phyloP scores from a whole-genome alignment of 352 stramenopile genomes.

The Globisporangium solare region DNA sequence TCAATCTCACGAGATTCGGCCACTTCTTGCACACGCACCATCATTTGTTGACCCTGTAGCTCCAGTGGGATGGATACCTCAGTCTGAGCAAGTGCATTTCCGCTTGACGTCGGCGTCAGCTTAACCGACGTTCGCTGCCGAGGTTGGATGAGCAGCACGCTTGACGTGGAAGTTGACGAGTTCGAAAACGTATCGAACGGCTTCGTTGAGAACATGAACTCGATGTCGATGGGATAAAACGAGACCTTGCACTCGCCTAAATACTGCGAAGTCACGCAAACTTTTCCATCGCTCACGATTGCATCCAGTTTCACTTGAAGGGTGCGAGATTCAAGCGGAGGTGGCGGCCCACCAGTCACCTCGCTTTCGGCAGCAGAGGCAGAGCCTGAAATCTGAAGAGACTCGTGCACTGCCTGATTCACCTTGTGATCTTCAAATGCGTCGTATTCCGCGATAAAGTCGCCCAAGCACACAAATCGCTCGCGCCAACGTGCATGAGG shows the following conservation, averaged over 20 bases:
- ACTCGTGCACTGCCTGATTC: neutral
- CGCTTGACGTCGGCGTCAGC: constrained; percentile 9
- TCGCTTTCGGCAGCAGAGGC: constrained; percentile 3
- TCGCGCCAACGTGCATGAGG: constrained; percentile 39
- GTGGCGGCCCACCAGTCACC: neutral
- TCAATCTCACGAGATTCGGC: constrained; percentile 20
- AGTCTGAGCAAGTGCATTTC: constrained; percentile 13
- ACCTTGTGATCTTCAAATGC: constrained; percentile 21
- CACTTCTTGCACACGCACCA: constrained; percentile 37
- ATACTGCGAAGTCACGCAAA: constrained; percentile 28
- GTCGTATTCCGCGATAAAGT: constrained; percentile 45
- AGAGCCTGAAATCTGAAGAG: neutral
- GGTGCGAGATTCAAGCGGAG: neutral
- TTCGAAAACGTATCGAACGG: constrained; percentile 51
- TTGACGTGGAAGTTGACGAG: constrained; percentile 27
- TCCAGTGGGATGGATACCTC: constrained; percentile 25
- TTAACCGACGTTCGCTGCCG: constrained; percentile 27
- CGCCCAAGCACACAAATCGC: constrained; percentile 35
- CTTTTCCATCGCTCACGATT: constrained; percentile 17
- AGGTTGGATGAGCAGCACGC: constrained; percentile 42
- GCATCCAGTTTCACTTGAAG: constrained; percentile 23
- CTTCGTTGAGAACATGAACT: constrained; percentile 63
- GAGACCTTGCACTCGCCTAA: constrained; percentile 34
- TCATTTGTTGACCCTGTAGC: constrained; percentile 33
- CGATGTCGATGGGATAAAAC: constrained; percentile 61